Base-by-base conservation (phyloP, 2,329 filamentous ascomycete species). In the Chaetomium strumarium region DNA sequence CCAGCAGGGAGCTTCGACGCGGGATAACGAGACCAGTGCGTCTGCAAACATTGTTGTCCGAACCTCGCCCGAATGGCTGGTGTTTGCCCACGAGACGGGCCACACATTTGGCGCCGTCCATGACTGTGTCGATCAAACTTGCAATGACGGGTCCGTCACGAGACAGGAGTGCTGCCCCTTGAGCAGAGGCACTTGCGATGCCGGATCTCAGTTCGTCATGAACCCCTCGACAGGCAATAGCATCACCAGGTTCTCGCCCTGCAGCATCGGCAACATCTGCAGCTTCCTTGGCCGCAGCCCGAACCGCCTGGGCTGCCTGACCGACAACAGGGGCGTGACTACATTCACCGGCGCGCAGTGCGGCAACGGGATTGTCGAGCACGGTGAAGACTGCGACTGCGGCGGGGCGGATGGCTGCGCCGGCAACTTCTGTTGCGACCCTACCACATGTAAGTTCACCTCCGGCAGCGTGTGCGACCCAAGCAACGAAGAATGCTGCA, bases 71-170 rank as follows among this genome's bases (percentile, higher is more conserved):
- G 91, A 96, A 66, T 97, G 92, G 92, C 90, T 96, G 67, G 87
- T 97, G 53, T 89, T 97, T 69, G 92, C 92, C 30, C 92, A 97
- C 67, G 92, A 97, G 70, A 85, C 85, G 3, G 92, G 91, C 1
- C 92, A 97, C 68, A 97, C 90, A 0, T 97, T 96, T 68, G 92
- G 92, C 42, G 93, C 92, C 5, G 90, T 96, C 10, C 93, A 99
- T 69, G 93, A 99, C 70, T 99, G 93, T 69, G 86, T 82, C 2
- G 66, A 74, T 0, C 57, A 69, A n/a, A 79, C 85, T 2, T 97
- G 92, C 66, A 62, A 64, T 7, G 77, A 88, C 54, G 76, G 80
- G 17, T 80, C 81, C 36, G 68, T 68, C 7, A 66, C 67, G 10
- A 69, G 66, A 50, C 77, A 77, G 60, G 70, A 78, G 62, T 99